phyloP scores from a whole-genome alignment of 2,329 filamentous ascomycete species.

The Conoideocrella luteorostrata region DNA sequence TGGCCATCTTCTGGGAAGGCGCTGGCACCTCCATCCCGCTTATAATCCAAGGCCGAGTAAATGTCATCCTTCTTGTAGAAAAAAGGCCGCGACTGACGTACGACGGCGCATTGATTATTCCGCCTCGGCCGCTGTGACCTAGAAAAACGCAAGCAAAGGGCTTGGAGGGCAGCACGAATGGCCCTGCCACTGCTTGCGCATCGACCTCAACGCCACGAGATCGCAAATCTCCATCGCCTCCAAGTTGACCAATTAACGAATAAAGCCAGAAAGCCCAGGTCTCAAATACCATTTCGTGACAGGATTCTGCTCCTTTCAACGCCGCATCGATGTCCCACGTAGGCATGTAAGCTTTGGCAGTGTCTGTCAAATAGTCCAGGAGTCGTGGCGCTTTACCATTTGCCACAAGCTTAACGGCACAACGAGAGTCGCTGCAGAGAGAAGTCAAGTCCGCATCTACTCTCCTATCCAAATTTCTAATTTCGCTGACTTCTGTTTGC shows the following conservation, averaged over 20 bases:
- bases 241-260: conserved; percentile 32
- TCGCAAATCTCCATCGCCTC: conserved; percentile 27
- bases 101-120: conserved; percentile 27
- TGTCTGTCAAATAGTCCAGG: conserved; percentile 27
- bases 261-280: conserved; percentile 37
- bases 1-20: conserved; percentile 8
- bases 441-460: conserved; percentile 29
- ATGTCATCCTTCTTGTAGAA: conserved; percentile 26
- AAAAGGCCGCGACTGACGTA: conserved; percentile 31
- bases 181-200: conserved; percentile 26
- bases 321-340: conserved; percentile 25
- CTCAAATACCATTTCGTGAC: conserved; percentile 30
- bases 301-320: conserved; percentile 21
- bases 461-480: conserved; percentile 22
- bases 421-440: conserved; percentile 26
- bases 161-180: conserved; percentile 32
- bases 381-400: conserved; percentile 24
- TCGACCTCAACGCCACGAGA: conserved; percentile 12
- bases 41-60: conserved; percentile 19
- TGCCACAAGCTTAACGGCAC: conserved; percentile 25
- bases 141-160: conserved; percentile 31
- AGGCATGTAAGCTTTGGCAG: conserved; percentile 22
- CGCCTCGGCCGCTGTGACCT: conserved; percentile 28
- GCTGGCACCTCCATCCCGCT: conserved; percentile 4
- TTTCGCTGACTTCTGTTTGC: conserved; percentile 15